phyloP scores from a whole-genome alignment of 2,329 filamentous ascomycete species.

The Trichoderma sp. region DNA sequence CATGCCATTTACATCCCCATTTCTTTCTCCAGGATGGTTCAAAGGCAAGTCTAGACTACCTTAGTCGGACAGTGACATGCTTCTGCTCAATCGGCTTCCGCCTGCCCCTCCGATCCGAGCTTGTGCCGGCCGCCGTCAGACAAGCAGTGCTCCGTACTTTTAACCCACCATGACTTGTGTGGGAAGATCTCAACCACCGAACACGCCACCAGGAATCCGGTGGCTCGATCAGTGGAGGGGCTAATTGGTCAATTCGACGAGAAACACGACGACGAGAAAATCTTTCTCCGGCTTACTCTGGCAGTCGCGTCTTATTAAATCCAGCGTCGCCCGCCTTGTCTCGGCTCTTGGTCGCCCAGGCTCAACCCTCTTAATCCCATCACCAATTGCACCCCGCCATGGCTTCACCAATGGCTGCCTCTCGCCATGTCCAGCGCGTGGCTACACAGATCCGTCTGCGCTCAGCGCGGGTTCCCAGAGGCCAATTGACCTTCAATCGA shows the following conservation, averaged over 20 bases:
- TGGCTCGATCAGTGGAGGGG: constrained; percentile 15
- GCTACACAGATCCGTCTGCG: constrained; percentile 31
- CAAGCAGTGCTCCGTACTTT: not conserved
- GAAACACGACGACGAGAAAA: not conserved
- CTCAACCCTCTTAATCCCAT: not conserved
- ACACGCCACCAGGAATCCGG: constrained; percentile 14
- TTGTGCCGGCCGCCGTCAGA: constrained; percentile 8
- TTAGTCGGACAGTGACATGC: not conserved
- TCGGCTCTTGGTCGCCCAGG: not conserved
- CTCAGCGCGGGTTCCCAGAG: constrained; percentile 24
- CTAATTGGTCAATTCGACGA: constrained; percentile 5
- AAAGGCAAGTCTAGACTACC: not conserved
- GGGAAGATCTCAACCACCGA: constrained; percentile 12
- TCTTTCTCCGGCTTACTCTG: not conserved
- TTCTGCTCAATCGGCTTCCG: not conserved
- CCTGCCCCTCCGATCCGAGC: not conserved
- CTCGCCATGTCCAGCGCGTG: constrained; percentile 31
- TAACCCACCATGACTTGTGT: not conserved
- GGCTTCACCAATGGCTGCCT: constrained; percentile 30
- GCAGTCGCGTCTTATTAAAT: not conserved
- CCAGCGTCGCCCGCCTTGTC: not conserved
- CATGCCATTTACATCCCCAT: not conserved
- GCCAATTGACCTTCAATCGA: constrained; percentile 30
- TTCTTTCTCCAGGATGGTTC: not conserved
- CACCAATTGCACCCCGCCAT: not conserved